Evolutionary conservation across 2,329 filamentous ascomycete genomes (phyloP).

Genomic region (Diaporthe helianthi): DNA sequence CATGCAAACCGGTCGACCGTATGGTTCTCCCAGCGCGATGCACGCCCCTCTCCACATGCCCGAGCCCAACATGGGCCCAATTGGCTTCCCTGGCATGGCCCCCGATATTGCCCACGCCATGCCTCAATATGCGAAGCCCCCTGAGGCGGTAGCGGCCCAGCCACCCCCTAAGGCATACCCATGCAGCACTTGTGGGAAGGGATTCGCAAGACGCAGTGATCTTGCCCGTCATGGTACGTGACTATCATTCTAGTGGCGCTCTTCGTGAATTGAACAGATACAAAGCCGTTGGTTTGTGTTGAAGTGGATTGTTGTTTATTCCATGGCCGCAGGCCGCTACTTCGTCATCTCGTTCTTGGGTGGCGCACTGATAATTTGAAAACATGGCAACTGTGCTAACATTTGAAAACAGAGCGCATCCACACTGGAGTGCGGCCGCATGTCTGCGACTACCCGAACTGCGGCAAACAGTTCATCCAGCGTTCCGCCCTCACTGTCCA

Average conservation of each 20-base stretch:
- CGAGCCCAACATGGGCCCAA: constrained; percentile 47
- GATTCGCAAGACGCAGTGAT: constrained; percentile 92
- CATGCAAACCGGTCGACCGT: constrained; percentile 52
- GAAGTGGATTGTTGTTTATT: neutral
- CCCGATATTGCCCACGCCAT: constrained; percentile 50
- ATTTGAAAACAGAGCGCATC: constrained; percentile 76
- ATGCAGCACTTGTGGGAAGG: constrained; percentile 88
- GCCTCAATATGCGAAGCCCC: constrained; percentile 45
- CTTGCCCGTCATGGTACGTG: constrained; percentile 80
- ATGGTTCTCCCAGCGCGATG: constrained; percentile 62
- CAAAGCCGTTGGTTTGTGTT: neutral
- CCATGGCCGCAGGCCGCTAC: neutral
- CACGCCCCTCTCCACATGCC: constrained; percentile 56
- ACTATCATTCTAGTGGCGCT: neutral
- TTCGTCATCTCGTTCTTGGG: neutral
- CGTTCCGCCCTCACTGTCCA: constrained; percentile 95
- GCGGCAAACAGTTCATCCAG: constrained; percentile 97
- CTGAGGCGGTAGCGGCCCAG: constrained; percentile 42
- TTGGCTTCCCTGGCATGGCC: constrained; percentile 43
- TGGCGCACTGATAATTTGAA: neutral
- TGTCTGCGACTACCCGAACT: constrained; percentile 86
- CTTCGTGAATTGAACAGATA: neutral
- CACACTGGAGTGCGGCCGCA: constrained; percentile 92
- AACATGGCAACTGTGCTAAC: constrained; percentile 38
- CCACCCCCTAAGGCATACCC: constrained; percentile 74